Percentiles rank a stretch among this genome's conserved stretches.
Conservation (phyloP, 768 basidiomycete genomes). For the Lepiota venenata region DNA sequence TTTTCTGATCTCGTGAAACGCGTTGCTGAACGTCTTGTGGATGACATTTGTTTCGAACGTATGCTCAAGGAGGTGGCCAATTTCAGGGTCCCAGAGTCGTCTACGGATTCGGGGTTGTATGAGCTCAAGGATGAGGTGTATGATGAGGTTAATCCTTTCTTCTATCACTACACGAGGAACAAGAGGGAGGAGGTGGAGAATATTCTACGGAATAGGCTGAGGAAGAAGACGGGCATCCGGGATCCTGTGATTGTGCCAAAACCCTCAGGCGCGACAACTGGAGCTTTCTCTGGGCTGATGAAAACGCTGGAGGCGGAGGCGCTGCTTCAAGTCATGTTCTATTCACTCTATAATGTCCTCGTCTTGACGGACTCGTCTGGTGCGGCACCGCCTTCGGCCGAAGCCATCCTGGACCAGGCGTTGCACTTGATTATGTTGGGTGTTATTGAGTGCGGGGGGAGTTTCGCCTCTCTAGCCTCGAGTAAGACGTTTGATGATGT, state of each 20-base stretch:
- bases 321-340: slow-evolving; percentile 81
- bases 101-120: slow-evolving; percentile 81
- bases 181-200: slow-evolving; percentile 89
- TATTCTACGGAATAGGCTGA: slow-evolving; percentile 61
- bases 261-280: slow-evolving; percentile 52
- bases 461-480: slow-evolving; percentile 59
- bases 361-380: slow-evolving; percentile 52
- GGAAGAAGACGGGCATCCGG: slow-evolving; percentile 55
- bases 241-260: slow-evolving; percentile 77
- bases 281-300: slow-evolving; percentile 54
- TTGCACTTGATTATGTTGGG: slow-evolving; percentile 86
- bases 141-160: slow-evolving; percentile 92
- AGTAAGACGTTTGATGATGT: slow-evolving; percentile 50
- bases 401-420: slow-evolving; percentile 87
- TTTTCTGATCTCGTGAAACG: slow-evolving; percentile 92
- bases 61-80: slow-evolving; percentile 76
- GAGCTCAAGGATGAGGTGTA: slow-evolving; percentile 80
- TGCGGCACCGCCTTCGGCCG: slow-evolving; percentile 69
- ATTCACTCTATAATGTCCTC: slow-evolving; percentile 72
- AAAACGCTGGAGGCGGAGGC: slow-evolving; percentile 66
- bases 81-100: slow-evolving; percentile 78
- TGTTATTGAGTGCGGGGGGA: slow-evolving; percentile 61
- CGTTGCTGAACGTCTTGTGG: slow-evolving; percentile 85
- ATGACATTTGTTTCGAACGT: slow-evolving; percentile 78
- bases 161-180: slow-evolving; percentile 93